Conservation (phyloP, 164 flowering plant species). For the Vitis rupestris region DNA sequence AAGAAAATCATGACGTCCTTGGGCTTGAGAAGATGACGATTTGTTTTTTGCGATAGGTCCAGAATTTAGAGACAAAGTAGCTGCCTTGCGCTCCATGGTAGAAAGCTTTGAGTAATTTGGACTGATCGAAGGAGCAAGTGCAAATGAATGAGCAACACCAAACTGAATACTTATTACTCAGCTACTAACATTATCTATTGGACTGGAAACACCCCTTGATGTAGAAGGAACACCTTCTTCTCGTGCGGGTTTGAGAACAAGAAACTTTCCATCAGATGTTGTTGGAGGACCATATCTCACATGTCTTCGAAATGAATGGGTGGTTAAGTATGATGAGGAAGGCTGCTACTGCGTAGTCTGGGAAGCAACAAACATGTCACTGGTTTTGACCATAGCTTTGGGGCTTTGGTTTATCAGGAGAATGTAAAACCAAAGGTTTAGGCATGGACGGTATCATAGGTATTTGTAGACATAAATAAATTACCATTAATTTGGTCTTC, state of each 20-base stretch:
- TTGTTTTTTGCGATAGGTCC: slow-evolving; percentile 48
- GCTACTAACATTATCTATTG: slow-evolving; percentile 34
- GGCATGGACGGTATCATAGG: slow-evolving; percentile 76
- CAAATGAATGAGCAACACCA: slow-evolving; percentile 30
- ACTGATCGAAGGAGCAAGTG: slow-evolving; percentile 41
- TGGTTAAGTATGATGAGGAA: slow-evolving; percentile 31
- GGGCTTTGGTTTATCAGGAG: slow-evolving; percentile 69
- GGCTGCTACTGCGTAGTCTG: slow-evolving; percentile 55
- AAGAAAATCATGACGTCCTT: slow-evolving; percentile 69
- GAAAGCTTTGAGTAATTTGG: slow-evolving; percentile 37
- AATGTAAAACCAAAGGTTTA: slow-evolving; percentile 53
- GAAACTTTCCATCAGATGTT: slow-evolving; percentile 67
- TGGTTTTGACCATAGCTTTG: slow-evolving; percentile 40
- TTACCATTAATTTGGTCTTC: too few species aligned
- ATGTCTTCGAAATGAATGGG: slow-evolving; percentile 43
- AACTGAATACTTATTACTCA: slow-evolving; percentile 33
- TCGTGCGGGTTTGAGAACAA: slow-evolving; percentile 65
- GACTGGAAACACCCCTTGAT: slow-evolving; percentile 48
- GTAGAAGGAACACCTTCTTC: slow-evolving; percentile 58
- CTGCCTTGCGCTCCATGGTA: slow-evolving; percentile 47
- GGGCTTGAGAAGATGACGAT: slow-evolving; percentile 51
- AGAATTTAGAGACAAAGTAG: slow-evolving; percentile 28
- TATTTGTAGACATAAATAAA: too few species aligned
- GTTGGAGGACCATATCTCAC: slow-evolving; percentile 50
- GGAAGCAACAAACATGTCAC: slow-evolving; percentile 37